phyloP scores from a whole-genome alignment of 768 basidiomycete species.

The Hydnomerulius pinastri region DNA sequence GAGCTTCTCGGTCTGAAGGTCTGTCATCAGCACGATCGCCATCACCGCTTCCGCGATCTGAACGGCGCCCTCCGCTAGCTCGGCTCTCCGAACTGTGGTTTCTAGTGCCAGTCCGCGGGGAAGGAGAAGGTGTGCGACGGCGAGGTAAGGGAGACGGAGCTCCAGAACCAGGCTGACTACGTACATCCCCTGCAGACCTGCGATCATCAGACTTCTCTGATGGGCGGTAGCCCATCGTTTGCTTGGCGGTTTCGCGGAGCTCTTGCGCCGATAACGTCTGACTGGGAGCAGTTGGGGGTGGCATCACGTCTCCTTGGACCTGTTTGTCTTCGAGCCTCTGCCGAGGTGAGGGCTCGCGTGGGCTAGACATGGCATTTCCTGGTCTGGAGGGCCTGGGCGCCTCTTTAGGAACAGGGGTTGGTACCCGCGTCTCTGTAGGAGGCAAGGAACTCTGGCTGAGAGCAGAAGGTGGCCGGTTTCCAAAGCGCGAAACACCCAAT shows the following conservation, averaged over 20 bases:
- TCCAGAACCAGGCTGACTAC: constrained; percentile 51
- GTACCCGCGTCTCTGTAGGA: constrained; percentile 17
- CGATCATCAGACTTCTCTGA: constrained; percentile 45
- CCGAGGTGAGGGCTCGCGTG: constrained; percentile 43
- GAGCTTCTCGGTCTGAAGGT: constrained; percentile 51
- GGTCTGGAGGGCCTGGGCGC: constrained; percentile 19
- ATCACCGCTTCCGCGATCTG: constrained; percentile 50
- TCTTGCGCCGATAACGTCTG: constrained; percentile 80
- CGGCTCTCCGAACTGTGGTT: constrained; percentile 75
- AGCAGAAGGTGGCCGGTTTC: constrained; percentile 15
- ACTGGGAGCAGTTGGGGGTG: constrained; percentile 76
- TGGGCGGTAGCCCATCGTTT: constrained; percentile 47
- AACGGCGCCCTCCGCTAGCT: constrained; percentile 64
- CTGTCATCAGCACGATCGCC: constrained; percentile 52
- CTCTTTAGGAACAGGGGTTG: constrained; percentile 18
- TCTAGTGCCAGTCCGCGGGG: constrained; percentile 66
- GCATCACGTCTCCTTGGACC: constrained; percentile 55
- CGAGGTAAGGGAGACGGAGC: constrained; percentile 56
- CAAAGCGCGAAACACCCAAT: constrained; percentile 18
- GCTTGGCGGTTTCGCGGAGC: constrained; percentile 77
- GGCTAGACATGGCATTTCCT: constrained; percentile 15
- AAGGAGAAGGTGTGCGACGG: constrained; percentile 65
- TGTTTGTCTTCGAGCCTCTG: constrained; percentile 44
- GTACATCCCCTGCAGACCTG: constrained; percentile 36
- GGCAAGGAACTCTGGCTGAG: constrained; percentile 16